Evolutionary conservation across 2,329 filamentous ascomycete genomes (phyloP), one percentile per base, ranked within the genome.

Genomic region (Drechmeria coniospora): DNA sequence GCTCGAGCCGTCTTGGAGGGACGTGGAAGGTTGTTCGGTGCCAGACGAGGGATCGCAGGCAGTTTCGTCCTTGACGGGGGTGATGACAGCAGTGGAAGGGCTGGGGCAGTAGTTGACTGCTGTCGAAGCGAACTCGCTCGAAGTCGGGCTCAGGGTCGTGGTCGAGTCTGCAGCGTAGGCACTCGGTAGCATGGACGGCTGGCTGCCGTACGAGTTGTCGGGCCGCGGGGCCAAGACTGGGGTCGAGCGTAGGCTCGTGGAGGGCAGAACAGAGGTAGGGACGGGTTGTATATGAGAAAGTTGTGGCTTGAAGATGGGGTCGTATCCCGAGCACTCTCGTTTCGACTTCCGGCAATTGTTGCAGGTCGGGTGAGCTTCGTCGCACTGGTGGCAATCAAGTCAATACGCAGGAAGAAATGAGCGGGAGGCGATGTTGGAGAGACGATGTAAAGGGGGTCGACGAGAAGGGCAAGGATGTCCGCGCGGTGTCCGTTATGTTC

Each of bases 361-460:
- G 63, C 90, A 98, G 34, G 78, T 75, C 14, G 90, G 90, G 54
- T 93, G 84, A 35, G 74, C 75, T 64, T 98, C 90, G 69, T 95
- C 90, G 59, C 90, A 98, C 90, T 94, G 51, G 40, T 41, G 34
- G 36, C 34, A 39, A 30, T 32, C 40, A 33, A 38, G 41, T 44
- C 44, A 50, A 41, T 27, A 36, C 28, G 31, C 16, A 25, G n/a
- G n/a, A n/a, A n/a, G n/a, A n/a, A n/a, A 28, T 35, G 30, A 32
- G 28, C 33, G 29, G 33, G 28, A 31, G 33, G 38, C 30, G 23
- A 30, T 16, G 21, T 10, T 18, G 6, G 13, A 21, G 9, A 23
- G 28, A 26, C 17, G 25, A 20, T 26, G 20, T 17, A 22, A 13
- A 19, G 25, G 13, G 17, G 21, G 24, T 21, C 15, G 11, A 31